Conservation (phyloP, 2,329 filamentous ascomycete genomes). For the Cladophialophora chaetospira region DNA sequence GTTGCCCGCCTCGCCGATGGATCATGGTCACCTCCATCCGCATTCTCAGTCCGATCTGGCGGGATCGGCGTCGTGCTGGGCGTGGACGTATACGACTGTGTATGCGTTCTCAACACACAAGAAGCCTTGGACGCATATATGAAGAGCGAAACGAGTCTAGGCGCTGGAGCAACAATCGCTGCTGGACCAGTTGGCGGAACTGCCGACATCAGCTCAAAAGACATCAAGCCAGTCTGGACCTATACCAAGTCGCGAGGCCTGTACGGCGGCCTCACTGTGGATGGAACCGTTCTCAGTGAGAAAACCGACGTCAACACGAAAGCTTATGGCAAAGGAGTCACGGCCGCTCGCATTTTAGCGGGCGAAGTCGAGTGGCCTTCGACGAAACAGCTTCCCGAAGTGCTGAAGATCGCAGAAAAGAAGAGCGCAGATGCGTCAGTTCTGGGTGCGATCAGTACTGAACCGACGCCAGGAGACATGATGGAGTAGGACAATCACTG, state of each 20-base stretch:
- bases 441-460: constrained; percentile 8
- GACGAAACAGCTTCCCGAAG: constrained; percentile 6
- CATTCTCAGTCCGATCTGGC: constrained; percentile 17
- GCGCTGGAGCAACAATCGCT: constrained; percentile 13
- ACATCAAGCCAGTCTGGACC: constrained; percentile 22
- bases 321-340: constrained; percentile 15
- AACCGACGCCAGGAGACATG: constrained; percentile 17
- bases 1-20: constrained; percentile 24
- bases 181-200: constrained; percentile 22
- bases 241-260: constrained; percentile 24
- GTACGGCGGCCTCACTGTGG: constrained; percentile 22
- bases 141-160: constrained; percentile 11
- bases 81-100: constrained; percentile 23
- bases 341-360: constrained; percentile 13
- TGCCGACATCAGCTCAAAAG: constrained; percentile 11
- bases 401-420: constrained; percentile 4
- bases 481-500: no score
- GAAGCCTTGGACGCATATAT: constrained; percentile 18
- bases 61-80: constrained; percentile 19
- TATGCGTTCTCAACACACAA: constrained; percentile 26
- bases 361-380: constrained; percentile 11
- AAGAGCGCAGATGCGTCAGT: constrained; percentile 4
- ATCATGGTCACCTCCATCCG: constrained; percentile 21
- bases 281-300: constrained; percentile 21
- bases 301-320: constrained; percentile 12